A percentile compares a stretch with the other conserved stretches of the same genome.
These are phyloP conservation scores for Terfezia boudieri DNA, from an alignment of 495 filamentous ascomycete species.

Conservation along the genomic window DNA sequence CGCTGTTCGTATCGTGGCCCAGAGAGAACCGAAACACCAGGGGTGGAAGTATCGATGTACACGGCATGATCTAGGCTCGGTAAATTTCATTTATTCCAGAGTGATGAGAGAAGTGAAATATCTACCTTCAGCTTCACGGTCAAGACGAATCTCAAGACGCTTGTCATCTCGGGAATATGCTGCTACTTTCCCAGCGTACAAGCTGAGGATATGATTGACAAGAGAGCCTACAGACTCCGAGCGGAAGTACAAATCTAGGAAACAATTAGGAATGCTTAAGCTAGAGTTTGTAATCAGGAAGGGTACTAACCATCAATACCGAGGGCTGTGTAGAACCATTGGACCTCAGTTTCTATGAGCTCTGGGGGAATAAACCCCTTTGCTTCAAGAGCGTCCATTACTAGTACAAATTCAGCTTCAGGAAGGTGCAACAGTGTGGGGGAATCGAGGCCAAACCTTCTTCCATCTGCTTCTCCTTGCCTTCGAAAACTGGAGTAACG, in stretches of 20 bases:
- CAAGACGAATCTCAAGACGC: slow-evolving; percentile 73
- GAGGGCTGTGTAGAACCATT: slow-evolving; percentile 93
- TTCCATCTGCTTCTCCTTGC: slow-evolving; percentile 85
- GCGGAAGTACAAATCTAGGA: slow-evolving; percentile 80
- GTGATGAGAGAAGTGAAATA: too few species aligned
- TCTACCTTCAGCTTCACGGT: slow-evolving; percentile 45
- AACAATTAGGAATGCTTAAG: slow-evolving; percentile 4
- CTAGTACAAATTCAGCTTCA: slow-evolving; percentile 21
- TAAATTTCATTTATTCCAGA: background rate
- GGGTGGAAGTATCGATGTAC: slow-evolving; percentile 91
- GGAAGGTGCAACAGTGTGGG: background rate
- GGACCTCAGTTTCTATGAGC: slow-evolving; percentile 62
- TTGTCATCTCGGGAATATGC: slow-evolving; percentile 87
- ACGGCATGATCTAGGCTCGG: slow-evolving; percentile 76
- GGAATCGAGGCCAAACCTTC: slow-evolving; percentile 34
- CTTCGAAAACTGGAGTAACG: slow-evolving; percentile 82
- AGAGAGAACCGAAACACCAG: slow-evolving; percentile 47
- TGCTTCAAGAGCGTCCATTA: slow-evolving; percentile 51
- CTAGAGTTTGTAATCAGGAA: background rate
- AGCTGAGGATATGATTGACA: slow-evolving; percentile 76
- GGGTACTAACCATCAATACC: slow-evolving; percentile 46
- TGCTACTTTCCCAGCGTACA: slow-evolving; percentile 93
- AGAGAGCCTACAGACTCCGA: slow-evolving; percentile 72
- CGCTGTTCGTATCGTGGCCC: slow-evolving; percentile 83
- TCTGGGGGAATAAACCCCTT: slow-evolving; percentile 70